Evolutionary conservation across 306 rosid genomes (phyloP).

Genomic region (Ochetophila trinervis): DNA sequence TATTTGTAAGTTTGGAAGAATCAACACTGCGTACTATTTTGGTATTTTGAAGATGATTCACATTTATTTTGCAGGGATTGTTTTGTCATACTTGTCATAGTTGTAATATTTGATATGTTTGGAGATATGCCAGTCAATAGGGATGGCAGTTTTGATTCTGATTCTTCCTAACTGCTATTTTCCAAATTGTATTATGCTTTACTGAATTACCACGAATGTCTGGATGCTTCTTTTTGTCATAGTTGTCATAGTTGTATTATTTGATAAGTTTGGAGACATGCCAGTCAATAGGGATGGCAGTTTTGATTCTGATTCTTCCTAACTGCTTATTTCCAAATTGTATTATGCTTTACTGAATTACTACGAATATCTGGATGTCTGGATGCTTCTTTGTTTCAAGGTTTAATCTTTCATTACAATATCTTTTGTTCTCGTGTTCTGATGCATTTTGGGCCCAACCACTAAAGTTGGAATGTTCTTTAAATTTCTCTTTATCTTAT

Average conservation of each 20-base stretch:
- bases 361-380: background rate
- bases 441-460: conserved; percentile 3
- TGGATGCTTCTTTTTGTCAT: background rate
- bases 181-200: background rate
- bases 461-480: background rate
- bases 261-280: no score
- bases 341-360: background rate
- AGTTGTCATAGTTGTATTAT: no score
- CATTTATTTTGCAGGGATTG: background rate
- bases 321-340: background rate
- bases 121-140: background rate
- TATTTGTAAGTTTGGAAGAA: no score
- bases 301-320: background rate
- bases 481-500: background rate
- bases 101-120: background rate
- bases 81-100: background rate
- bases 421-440: conserved; percentile 14
- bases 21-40: no score
- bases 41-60: background rate
- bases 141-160: background rate
- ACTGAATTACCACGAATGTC: background rate
- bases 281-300: background rate
- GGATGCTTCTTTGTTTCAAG: background rate
- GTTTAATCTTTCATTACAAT: background rate
- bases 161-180: background rate